phyloP scores from a whole-genome alignment of 305 asterid genomes.

The Nicotiana rustica region DNA sequence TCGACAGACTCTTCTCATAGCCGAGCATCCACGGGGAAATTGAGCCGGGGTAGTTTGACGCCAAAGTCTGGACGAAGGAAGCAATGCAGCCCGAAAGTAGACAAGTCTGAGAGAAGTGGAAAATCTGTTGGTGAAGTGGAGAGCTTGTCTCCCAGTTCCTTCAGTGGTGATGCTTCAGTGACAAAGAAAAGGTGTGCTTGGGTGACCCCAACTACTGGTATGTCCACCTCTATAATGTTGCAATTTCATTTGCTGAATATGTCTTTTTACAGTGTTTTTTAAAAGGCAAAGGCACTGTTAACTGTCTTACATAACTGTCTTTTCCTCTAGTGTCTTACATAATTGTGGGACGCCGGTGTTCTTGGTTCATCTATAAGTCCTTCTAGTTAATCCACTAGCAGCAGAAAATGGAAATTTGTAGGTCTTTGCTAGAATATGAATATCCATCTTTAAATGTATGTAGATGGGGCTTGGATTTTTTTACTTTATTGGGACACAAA shows the following conservation, averaged over 20 bases:
- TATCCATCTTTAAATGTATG: background rate
- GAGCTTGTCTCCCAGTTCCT: constrained; percentile 46
- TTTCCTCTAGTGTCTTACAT: background rate
- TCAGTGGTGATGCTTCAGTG: constrained; percentile 51
- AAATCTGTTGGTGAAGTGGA: constrained; percentile 53
- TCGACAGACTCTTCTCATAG: constrained; percentile 88
- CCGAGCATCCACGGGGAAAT: constrained; percentile 83
- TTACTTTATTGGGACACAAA: background rate
- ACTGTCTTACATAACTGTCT: too few relatives aligned
- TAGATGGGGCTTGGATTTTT: background rate
- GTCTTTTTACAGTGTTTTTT: background rate
- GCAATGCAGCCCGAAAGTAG: constrained; percentile 55
- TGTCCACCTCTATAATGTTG: constrained; percentile 30
- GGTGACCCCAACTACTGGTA: constrained; percentile 92
- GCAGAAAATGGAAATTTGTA: background rate
- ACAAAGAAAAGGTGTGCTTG: constrained; percentile 85
- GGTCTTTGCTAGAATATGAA: constrained; percentile 7
- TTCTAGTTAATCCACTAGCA: constrained; percentile 5
- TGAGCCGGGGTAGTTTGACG: constrained; percentile 54
- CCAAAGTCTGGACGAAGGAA: constrained; percentile 53
- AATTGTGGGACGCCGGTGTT: background rate
- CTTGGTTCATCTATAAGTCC: background rate
- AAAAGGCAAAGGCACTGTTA: background rate
- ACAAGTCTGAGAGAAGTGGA: constrained; percentile 52
- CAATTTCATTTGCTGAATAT: background rate